Evolutionary conservation across 2,329 filamentous ascomycete genomes (phyloP).

Genomic region (Gyromitra esculenta): DNA sequence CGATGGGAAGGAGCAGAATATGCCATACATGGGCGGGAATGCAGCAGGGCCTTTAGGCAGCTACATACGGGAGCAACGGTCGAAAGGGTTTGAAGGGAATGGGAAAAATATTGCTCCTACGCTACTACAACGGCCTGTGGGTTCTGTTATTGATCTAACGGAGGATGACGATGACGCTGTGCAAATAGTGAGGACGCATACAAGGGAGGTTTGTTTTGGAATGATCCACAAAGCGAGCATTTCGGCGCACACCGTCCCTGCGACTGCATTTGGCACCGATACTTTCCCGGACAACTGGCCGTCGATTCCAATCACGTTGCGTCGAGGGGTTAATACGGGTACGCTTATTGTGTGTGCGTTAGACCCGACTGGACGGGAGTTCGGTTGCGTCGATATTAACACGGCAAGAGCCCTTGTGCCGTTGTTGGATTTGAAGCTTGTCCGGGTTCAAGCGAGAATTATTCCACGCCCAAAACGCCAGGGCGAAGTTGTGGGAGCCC

Average conservation of each 20-base stretch:
- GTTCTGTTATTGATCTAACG: slow-evolving; percentile 59
- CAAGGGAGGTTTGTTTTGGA: slow-evolving; percentile 82
- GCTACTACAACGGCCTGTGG: background rate
- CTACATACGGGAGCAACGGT: slow-evolving; percentile 21
- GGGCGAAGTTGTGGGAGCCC: slow-evolving; percentile 72
- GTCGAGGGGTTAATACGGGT: slow-evolving; percentile 67
- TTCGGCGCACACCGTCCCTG: slow-evolving; percentile 74
- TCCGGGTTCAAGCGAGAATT: slow-evolving; percentile 69
- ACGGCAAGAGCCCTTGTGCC: slow-evolving; percentile 75
- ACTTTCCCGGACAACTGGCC: slow-evolving; percentile 70
- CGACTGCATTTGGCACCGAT: slow-evolving; percentile 65
- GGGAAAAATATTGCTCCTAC: background rate
- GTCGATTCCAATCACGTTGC: slow-evolving; percentile 76
- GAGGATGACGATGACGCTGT: slow-evolving; percentile 69
- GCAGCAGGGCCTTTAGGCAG: slow-evolving; percentile 15
- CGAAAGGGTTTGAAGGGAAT: slow-evolving; percentile 2
- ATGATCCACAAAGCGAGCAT: slow-evolving; percentile 75
- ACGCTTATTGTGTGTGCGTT: slow-evolving; percentile 74
- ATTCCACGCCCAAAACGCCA: slow-evolving; percentile 71
- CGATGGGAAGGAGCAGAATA: slow-evolving; percentile 18
- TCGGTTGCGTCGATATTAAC: slow-evolving; percentile 77
- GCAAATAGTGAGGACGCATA: slow-evolving; percentile 66
- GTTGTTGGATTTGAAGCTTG: slow-evolving; percentile 71
- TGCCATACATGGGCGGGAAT: slow-evolving; percentile 18
- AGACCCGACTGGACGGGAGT: slow-evolving; percentile 75